phyloP scores from a whole-genome alignment of 164 flowering plant species.

The Akebia trifoliata region DNA sequence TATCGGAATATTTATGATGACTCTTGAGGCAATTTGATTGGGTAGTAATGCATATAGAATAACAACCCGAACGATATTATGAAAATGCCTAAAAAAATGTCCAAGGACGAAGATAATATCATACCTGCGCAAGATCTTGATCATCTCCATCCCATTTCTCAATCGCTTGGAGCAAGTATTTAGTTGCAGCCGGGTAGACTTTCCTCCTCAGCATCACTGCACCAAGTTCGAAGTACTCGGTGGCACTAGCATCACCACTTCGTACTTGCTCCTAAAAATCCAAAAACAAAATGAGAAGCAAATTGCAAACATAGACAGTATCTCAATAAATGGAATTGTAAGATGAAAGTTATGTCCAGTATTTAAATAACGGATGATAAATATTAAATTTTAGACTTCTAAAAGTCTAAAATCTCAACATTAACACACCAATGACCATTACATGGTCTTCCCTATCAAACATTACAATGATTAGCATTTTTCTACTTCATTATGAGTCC shows the following conservation, averaged over 20 bases:
- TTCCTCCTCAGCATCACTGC: constrained; percentile 97
- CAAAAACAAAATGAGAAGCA: constrained; percentile 2
- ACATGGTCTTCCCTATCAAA: background rate
- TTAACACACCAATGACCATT: background rate
- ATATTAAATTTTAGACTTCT: background rate
- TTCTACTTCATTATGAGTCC: too few species aligned
- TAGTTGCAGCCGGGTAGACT: constrained; percentile 88
- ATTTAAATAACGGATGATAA: background rate
- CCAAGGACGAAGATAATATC: background rate
- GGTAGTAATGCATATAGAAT: too few species aligned
- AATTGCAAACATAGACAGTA: background rate
- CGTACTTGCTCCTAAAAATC: constrained; percentile 80
- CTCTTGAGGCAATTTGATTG: too few species aligned
- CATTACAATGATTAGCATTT: too few species aligned
- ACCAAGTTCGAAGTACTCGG: constrained; percentile 87
- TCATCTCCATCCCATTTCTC: constrained; percentile 97
- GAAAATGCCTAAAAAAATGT: background rate
- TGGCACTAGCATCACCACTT: constrained; percentile 95
- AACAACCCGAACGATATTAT: background rate
- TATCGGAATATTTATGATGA: too few species aligned
- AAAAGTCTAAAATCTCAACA: background rate
- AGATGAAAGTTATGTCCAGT: background rate
- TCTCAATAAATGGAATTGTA: background rate
- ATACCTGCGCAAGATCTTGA: constrained; percentile 95
- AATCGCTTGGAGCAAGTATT: constrained; percentile 84